A percentile compares a stretch with the other conserved stretches of the same genome.
These are phyloP conservation scores for Scedosporium aurantiacum DNA, from an alignment of 2,329 filamentous ascomycete genomes.

Conservation along the genomic window DNA sequence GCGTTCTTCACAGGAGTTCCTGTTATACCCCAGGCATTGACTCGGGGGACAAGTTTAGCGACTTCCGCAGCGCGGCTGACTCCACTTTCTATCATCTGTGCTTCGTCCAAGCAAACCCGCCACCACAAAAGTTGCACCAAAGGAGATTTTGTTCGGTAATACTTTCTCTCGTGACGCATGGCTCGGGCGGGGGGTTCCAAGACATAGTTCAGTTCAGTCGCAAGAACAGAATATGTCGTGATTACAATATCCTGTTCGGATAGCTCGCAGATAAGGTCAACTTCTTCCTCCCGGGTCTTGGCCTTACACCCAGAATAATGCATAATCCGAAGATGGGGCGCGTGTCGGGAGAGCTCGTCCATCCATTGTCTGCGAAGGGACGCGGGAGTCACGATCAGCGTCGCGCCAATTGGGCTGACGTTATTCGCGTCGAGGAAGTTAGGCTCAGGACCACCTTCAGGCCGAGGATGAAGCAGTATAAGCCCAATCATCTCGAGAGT, in stretches of 20 bases:
- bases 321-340: slow-evolving; percentile 43
- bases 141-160: slow-evolving; percentile 59
- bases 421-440: background rate
- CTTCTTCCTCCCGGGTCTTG: slow-evolving; percentile 22
- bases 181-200: slow-evolving; percentile 56
- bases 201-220: slow-evolving; percentile 69
- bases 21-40: slow-evolving; percentile 86
- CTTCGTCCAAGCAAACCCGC: slow-evolving; percentile 67
- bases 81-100: slow-evolving; percentile 89
- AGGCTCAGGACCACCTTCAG: background rate
- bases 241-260: slow-evolving; percentile 47
- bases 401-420: slow-evolving; percentile 35
- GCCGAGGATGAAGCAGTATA: slow-evolving; percentile 47
- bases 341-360: slow-evolving; percentile 46
- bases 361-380: slow-evolving; percentile 51
- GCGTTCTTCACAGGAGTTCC: slow-evolving; percentile 81
- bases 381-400: slow-evolving; percentile 49
- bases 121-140: slow-evolving; percentile 78
- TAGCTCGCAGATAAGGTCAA: slow-evolving; percentile 31
- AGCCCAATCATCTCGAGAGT: slow-evolving; percentile 66
- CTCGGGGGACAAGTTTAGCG: slow-evolving; percentile 66
- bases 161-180: slow-evolving; percentile 54
- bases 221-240: slow-evolving; percentile 60
- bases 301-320: slow-evolving; percentile 42
- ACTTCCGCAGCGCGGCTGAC: slow-evolving; percentile 74